Base-by-base conservation (phyloP, 768 basidiomycete species). In the Hygrocybe coccinea region DNA sequence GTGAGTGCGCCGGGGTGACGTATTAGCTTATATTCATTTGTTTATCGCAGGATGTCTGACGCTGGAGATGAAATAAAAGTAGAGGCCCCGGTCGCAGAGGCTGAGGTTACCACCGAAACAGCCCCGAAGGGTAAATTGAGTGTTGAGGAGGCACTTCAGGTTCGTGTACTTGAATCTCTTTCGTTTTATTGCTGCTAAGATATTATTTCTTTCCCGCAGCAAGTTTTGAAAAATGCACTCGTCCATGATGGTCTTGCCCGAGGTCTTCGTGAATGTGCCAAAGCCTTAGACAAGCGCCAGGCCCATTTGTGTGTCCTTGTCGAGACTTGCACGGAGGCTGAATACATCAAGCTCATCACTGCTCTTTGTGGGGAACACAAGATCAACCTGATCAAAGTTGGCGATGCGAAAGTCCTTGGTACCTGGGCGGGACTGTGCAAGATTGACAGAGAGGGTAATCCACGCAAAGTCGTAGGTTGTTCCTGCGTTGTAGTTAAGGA, bases 301-400 rank as follows among this genome's bases (percentile, higher is more conserved):
- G 95, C 95, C 55, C 95, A 98, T 74, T 81, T 98, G 47, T 98
- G 95, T 76, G 95, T 99, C 59, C 87, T 99, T 67, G 95, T 97
- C 71, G 95, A 99, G 85, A 93, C 93, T 55, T 97, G 94, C 82
- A 94, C 90, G 52, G 95, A 98, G 78, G 91, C 95, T 63, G 95
- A 97, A 77, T 98, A 99, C 83, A 91, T 97, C 85, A 98, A 97
- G 81, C 91, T 99, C 79, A 97, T 99, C 64, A 95, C 97, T 78
- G 95, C 95, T 50, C 92, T 99, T 70, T 98, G 95, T 72, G 89
- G 92, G 60, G 94, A 97, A 79, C 95, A 98, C 86, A 95, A 95
- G 76, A 97, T 98, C 79, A 93, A 94, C 81, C 79, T 99, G 61
- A 97, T 99, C 91, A 98, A 97, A 79, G 91, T 95, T 63, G 91